Evolutionary conservation across 176 grass and related monocot species (phyloP), one percentile per base, ranked within the genome.

Genomic region (Secale cereale): DNA sequence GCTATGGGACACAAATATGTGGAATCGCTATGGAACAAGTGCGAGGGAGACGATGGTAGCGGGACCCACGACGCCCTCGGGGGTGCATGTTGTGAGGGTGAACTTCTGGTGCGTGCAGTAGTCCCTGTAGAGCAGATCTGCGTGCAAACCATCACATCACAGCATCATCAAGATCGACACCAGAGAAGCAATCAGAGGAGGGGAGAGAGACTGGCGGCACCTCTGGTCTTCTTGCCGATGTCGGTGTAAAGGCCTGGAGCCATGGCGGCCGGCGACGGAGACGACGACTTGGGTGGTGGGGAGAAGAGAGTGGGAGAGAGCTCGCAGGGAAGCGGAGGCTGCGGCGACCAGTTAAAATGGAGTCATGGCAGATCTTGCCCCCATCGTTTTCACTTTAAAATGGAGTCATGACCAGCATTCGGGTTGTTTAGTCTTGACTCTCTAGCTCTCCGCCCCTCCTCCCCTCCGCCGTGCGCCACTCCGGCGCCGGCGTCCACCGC

Each of bases 71-170:
- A 98, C 93, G 83, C 89, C 93, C 23, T 77, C 65, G 13, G 87
- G 81, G 50, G 91, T 94, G 87, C 76, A 94, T 78, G 91, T 92
- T 59, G 83, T 93, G 50, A 98, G 61, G 35, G 78, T 81, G 81
- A 98, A 94, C 83, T 93, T 95, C 81, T 95, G 91, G 85, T 98
- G 85, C 64, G 88, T 92, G 65, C 52, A 72, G 82, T 98, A 98
- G 80, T 94, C 88, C 89, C n/a, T 87, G 88, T 98, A 98, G 9
- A 98, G 87, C 30, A 96, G 87, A 96, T 91, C 94, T 96, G 87
- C 60, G 76, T 7, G 37, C 15, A 22, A 33, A 50, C 5, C 45
- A 45, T 45, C 23, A 17, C 43, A 41, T 56, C n/a, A 69, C 43
- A 19, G 22, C 17, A 54, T 83, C 74, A 20, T 87, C 66, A 84